Base-by-base conservation (phyloP, 495 filamentous ascomycete species). In the Alectoria sarmentosa region DNA sequence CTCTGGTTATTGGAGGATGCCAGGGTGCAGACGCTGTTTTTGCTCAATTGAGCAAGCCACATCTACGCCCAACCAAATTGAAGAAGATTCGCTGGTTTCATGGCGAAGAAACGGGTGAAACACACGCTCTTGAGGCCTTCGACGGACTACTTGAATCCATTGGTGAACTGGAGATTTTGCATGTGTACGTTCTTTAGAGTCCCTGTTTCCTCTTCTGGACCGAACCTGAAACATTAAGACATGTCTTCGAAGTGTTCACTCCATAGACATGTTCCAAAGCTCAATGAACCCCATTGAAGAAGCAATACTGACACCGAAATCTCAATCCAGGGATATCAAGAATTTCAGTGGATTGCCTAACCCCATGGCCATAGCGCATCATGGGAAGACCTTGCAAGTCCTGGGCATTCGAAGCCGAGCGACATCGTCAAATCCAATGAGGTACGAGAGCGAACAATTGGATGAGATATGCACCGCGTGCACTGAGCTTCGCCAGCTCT, bases 91-190 rank as follows among this genome's bases (percentile, higher is more conserved):
- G 58, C 17, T 66, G 64, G 64, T 66, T 66, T 34, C 62, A 64
- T 49, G 30, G 28, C 17, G 64, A 66, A 59, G 58, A 54, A 8
- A 56, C 58, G 1, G 56, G 34, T 14, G 64, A 61, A 30, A 46
- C 44, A 17, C 64, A 66, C 32, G 58, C 64, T 26, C 48, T 66
- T 34, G 58, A 66, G 46, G 64, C 64, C 46, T 66, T 66, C 61
- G 64, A 66, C 17, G 64, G 59, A 19, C 42, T 60, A 36, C 58
- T 66, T 30, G 58, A 66, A 11, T 36, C 46, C 34, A 36, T 66
- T 7, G 57, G n/a, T 36, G 59, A 48, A 44, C 41, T 66, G 36
- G 37, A 66, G 64, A 28, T 61, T 13, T 38, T 66, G 26, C 58
- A 61, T 21, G 49, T 66, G 32, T n/a, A n/a, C n/a, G n/a, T n/a